Evolutionary conservation across 805 yeast species (phyloP), one percentile per base, ranked within the genome.

Genomic region (Ogataea trehalophila): DNA sequence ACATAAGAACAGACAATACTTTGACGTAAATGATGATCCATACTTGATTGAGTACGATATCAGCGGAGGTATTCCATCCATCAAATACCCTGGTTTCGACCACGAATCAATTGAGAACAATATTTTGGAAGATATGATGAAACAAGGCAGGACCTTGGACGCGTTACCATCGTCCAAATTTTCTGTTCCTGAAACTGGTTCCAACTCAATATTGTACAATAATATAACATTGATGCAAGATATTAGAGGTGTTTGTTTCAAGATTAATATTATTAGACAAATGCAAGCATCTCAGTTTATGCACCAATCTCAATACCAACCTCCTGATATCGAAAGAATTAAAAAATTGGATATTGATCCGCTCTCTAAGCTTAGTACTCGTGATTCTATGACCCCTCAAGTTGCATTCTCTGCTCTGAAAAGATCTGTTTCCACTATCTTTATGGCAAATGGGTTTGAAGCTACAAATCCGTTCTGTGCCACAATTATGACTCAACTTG

Each of bases 391-490:
- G 59, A 76, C 76, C 47, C 73, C 72, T n/a, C 79, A 76, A 3
- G 73, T 89, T 14, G 85, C 90, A 9, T 79, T 75, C 56, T 72
- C 80, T 1, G 80, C 87, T 0, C 67, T 94, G 69, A 75, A 80
- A 53, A 80, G 85, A 55, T 78, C 84, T 37, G 79, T 87, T 0
- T 78, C 91, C 17, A 88, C 89, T 51, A 69, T 94, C 17, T 80
- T 87, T 1, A 92, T 94, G 98, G 84, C 88, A 37, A 82, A 85
- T 39, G 99, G 99, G 0, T 94, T 87, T 69, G 98, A 94, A 67
- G 71, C 85, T 0, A 78, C 95, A 0, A 88, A 87, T 55, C 80
- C 85, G 13, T 71, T 74, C 42, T 97, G 97, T 6, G 75, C 87
- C 23, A 85, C 87, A 51, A 77, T 88, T 2, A 67, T 94, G 47